A percentile compares a stretch with the other conserved stretches of the same genome.
Conservation (phyloP, 306 rosid genomes). For the Alnus rubra region DNA sequence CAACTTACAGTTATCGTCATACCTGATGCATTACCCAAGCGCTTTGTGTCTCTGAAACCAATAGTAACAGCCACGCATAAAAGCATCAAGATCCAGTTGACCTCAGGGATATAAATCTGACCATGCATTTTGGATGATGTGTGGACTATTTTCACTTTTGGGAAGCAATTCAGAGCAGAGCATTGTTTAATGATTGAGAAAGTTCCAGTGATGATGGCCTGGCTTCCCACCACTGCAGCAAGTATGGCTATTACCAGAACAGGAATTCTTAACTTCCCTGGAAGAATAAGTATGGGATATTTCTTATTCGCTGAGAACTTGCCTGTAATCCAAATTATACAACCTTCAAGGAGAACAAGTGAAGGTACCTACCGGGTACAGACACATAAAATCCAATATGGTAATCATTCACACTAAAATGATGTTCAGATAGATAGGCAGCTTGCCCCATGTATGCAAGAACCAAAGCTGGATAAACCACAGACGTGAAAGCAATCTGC, state of each 20-base stretch:
- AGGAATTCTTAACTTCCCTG: constrained; percentile 89
- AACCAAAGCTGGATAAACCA: constrained; percentile 88
- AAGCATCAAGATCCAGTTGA: constrained; percentile 91
- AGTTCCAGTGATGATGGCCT: constrained; percentile 93
- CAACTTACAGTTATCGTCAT: constrained; percentile 24
- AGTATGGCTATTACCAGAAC: constrained; percentile 87
- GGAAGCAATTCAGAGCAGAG: constrained; percentile 87
- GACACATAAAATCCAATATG: constrained; percentile 83
- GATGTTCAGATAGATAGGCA: constrained; percentile 79
- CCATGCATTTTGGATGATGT: constrained; percentile 94
- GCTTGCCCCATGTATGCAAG: constrained; percentile 99
- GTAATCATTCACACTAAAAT: constrained; percentile 18
- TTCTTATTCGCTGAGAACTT: constrained; percentile 32
- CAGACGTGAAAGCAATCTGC: constrained; percentile 93
- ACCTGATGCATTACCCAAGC: constrained; percentile 95
- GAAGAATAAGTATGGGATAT: constrained; percentile 28
- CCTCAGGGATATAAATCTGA: constrained; percentile 91
- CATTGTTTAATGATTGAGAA: constrained; percentile 96
- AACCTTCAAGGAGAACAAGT: constrained; percentile 25
- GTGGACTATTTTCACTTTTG: constrained; percentile 85
- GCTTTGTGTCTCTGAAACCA: constrained; percentile 84
- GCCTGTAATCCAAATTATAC: constrained; percentile 12
- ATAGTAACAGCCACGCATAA: constrained; percentile 82
- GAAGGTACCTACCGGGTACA: constrained; percentile 72
- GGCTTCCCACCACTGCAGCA: constrained; percentile 97